Conservation (phyloP, 148 eudicot genomes). For the Cornus florida region DNA sequence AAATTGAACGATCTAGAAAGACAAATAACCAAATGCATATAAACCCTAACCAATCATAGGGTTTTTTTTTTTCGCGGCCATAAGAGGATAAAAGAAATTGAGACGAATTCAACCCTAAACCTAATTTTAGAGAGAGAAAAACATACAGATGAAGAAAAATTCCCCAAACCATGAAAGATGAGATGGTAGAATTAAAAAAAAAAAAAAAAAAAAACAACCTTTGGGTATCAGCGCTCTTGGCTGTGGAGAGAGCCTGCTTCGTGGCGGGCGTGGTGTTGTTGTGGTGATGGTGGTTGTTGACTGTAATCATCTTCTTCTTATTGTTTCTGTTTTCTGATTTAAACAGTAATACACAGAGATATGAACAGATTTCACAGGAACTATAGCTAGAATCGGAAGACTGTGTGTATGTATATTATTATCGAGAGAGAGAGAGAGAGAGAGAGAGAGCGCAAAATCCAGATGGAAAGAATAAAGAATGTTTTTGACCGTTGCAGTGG, state of each 20-base stretch:
- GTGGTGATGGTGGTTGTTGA: not conserved
- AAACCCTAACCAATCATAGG: not conserved
- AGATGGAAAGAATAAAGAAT: slow-evolving; percentile 11
- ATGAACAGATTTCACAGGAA: not conserved
- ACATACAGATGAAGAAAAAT: too few relatives aligned
- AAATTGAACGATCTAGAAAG: not conserved
- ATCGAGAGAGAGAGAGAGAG: too few relatives aligned
- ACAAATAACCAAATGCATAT: not conserved
- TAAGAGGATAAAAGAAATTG: too few relatives aligned
- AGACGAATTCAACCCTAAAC: not conserved
- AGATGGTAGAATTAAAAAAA: not conserved
- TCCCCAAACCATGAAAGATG: not conserved
- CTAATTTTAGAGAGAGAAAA: not conserved
- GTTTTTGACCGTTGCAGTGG: slow-evolving; percentile 33
- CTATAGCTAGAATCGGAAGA: not conserved
- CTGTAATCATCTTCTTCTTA: not conserved
- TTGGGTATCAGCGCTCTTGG: not conserved
- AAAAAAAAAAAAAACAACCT: not conserved
- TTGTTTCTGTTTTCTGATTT: not conserved
- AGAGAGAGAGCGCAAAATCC: too few relatives aligned
- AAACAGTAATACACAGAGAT: too few relatives aligned
- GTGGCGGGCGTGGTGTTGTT: not conserved
- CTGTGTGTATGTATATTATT: too few relatives aligned
- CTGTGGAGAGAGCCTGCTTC: not conserved
- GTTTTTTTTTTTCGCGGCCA: not conserved